These are phyloP conservation scores for Rhamnella rubrinervis DNA, from an alignment of 331 rosid species.

Conservation along the genomic window DNA sequence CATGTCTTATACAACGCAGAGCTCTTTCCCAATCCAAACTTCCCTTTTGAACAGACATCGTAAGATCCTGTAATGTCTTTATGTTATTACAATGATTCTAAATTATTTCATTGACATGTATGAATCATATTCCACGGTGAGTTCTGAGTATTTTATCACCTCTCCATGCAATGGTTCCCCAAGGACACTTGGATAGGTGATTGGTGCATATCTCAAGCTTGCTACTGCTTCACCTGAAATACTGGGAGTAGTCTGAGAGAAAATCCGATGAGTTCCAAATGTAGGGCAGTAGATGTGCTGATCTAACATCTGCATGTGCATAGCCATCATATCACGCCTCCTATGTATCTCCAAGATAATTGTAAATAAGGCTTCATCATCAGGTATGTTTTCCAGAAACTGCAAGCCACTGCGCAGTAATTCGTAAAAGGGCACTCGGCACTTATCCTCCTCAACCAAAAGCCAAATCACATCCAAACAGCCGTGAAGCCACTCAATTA, in stretches of 20 bases:
- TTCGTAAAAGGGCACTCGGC: slow-evolving; percentile 96
- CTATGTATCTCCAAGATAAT: slow-evolving; percentile 92
- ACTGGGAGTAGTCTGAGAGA: slow-evolving; percentile 63
- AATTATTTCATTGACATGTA: neutral
- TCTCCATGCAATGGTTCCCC: slow-evolving; percentile 99
- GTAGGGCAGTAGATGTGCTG: slow-evolving; percentile 99
- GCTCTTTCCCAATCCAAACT: slow-evolving; percentile 99
- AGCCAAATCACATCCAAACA: slow-evolving; percentile 99
- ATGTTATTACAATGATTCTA: neutral
- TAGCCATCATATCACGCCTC: slow-evolving; percentile 98
- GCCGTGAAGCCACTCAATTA: slow-evolving; percentile 93
- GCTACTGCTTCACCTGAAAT: slow-evolving; percentile 61
- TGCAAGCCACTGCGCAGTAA: slow-evolving; percentile 90
- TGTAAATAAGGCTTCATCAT: slow-evolving; percentile 89
- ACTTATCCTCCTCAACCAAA: slow-evolving; percentile 87
- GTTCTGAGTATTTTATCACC: slow-evolving; percentile 54
- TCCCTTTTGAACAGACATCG: slow-evolving; percentile 81
- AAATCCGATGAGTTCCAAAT: slow-evolving; percentile 84
- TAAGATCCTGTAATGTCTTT: slow-evolving; percentile 54
- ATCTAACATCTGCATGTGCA: slow-evolving; percentile 99
- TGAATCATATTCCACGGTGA: slow-evolving; percentile 10
- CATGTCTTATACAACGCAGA: slow-evolving; percentile 90
- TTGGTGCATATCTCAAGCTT: slow-evolving; percentile 78
- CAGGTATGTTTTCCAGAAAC: slow-evolving; percentile 90
- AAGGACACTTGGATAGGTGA: slow-evolving; percentile 92